Evolutionary conservation across 805 yeast genomes (phyloP).

Genomic region (Candida rishiriensis): DNA sequence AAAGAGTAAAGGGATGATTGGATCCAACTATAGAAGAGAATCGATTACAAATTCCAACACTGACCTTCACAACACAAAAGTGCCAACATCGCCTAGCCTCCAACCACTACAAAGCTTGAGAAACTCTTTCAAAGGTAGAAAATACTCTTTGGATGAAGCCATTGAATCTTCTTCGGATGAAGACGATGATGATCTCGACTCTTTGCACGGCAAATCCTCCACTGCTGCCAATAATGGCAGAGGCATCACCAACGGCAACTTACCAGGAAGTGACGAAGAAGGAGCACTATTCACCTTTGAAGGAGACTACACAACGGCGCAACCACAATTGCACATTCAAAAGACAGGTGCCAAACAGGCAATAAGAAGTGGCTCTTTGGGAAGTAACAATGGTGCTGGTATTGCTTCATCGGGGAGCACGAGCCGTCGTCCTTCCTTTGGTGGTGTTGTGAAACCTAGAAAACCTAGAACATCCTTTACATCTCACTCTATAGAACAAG

Average conservation of each 20-base stretch:
- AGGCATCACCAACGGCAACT: too few species aligned
- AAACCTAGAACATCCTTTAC: conserved; percentile 31
- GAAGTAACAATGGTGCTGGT: conserved; percentile 6
- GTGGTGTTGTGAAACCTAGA: conserved; percentile 31
- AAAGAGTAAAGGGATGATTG: conserved; percentile 3
- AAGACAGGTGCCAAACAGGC: conserved; percentile 6
- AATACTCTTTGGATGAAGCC: conserved; percentile 32
- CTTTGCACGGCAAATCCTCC: conserved; percentile 27
- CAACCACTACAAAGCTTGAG: conserved; percentile 28
- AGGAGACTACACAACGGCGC: conserved; percentile 10
- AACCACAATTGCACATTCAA: too few species aligned
- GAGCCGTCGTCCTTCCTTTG: conserved; percentile 29
- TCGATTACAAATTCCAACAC: conserved; percentile 44
- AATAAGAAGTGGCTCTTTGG: conserved; percentile 19
- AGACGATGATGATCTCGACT: conserved; percentile 33
- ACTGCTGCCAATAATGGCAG: too few species aligned
- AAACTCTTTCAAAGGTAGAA: conserved; percentile 25
- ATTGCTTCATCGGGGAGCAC: neutral
- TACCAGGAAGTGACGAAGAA: conserved; percentile 34
- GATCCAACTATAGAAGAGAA: conserved; percentile 37
- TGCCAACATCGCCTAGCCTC: conserved; percentile 38
- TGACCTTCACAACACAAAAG: conserved; percentile 41
- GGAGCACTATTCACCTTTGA: conserved; percentile 27
- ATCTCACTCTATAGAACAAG: conserved; percentile 27
- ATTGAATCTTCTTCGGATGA: conserved; percentile 37